A percentile compares a stretch with the other conserved stretches of the same genome.
Evolutionary conservation across 2,329 filamentous ascomycete species (phyloP).

Genomic region (Aureobasidium sp.): DNA sequence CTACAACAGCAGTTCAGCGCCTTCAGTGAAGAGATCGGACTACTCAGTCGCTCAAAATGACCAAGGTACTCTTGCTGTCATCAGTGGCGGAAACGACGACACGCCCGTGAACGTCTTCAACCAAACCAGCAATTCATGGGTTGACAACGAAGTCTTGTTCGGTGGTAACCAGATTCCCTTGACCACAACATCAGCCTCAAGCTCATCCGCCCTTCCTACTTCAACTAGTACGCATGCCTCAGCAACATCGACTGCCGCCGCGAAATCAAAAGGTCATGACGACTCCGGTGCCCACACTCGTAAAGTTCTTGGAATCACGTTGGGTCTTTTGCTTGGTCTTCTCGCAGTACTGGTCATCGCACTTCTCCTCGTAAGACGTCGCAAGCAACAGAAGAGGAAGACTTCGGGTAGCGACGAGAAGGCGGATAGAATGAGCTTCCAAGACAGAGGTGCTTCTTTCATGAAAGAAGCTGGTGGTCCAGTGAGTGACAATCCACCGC

Average conservation of each 20-base stretch:
- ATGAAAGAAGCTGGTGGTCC: slow-evolving; percentile 44
- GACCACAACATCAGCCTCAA: slow-evolving; percentile 31
- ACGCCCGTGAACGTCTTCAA: slow-evolving; percentile 72
- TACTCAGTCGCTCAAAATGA: slow-evolving; percentile 65
- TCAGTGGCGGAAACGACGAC: slow-evolving; percentile 65
- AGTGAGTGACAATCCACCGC: slow-evolving; percentile 21
- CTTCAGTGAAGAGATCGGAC: slow-evolving; percentile 55
- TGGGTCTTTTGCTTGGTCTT: slow-evolving; percentile 73
- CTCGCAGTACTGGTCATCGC: slow-evolving; percentile 62
- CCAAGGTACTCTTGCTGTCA: slow-evolving; percentile 58
- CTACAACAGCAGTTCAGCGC: slow-evolving; percentile 71
- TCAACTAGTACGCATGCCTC: slow-evolving; percentile 25
- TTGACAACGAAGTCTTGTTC: slow-evolving; percentile 61
- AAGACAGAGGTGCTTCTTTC: slow-evolving; percentile 44
- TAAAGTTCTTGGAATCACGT: slow-evolving; percentile 68
- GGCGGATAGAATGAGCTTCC: slow-evolving; percentile 42
- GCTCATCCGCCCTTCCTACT: slow-evolving; percentile 23
- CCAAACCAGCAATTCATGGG: slow-evolving; percentile 67
- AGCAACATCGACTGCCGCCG: slow-evolving; percentile 28
- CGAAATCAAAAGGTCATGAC: slow-evolving; percentile 18
- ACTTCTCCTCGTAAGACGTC: slow-evolving; percentile 60
- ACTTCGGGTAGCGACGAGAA: slow-evolving; percentile 41
- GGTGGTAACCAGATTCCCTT: slow-evolving; percentile 28
- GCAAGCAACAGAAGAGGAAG: slow-evolving; percentile 50
- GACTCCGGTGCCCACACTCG: slow-evolving; percentile 34